These are phyloP conservation scores for Fusarium acutatum DNA, from an alignment of 2,329 filamentous ascomycete genomes.

Conservation along the genomic window DNA sequence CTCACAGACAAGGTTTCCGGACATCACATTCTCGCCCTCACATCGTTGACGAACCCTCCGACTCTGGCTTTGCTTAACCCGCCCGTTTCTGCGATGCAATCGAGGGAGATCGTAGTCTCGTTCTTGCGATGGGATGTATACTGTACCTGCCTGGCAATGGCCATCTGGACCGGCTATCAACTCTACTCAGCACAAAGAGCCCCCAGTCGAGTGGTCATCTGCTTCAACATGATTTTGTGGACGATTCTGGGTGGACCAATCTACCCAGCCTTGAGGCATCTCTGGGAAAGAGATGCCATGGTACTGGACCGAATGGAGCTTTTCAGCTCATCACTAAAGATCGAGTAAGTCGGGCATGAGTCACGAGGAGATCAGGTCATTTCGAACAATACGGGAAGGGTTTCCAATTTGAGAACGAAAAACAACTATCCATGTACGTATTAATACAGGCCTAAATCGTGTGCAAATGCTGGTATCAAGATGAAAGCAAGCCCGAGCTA, in stretches of 20 bases:
- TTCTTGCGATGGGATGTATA: constrained; percentile 37
- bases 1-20: constrained; percentile 3
- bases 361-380: background rate
- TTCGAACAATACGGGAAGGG: background rate
- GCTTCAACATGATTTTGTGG: background rate
- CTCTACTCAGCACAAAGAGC: background rate
- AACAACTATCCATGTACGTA: background rate
- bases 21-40: constrained; percentile 18
- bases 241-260: constrained; percentile 26
- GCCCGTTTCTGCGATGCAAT: constrained; percentile 1
- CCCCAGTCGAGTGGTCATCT: background rate
- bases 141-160: constrained; percentile 27
- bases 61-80: constrained; percentile 22
- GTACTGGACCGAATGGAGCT: background rate
- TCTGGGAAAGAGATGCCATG: constrained; percentile 23
- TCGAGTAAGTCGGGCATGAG: background rate
- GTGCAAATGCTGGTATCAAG: background rate
- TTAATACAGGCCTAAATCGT: background rate
- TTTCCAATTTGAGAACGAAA: background rate
- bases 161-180: constrained; percentile 27
- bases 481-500: background rate
- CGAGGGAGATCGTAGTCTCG: constrained; percentile 24
- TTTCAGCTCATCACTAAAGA: background rate
- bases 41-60: constrained; percentile 17
- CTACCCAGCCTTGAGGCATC: constrained; percentile 23